Evolutionary conservation across 2,329 filamentous ascomycete species (phyloP).

Genomic region (Teratosphaeria gauchensis): DNA sequence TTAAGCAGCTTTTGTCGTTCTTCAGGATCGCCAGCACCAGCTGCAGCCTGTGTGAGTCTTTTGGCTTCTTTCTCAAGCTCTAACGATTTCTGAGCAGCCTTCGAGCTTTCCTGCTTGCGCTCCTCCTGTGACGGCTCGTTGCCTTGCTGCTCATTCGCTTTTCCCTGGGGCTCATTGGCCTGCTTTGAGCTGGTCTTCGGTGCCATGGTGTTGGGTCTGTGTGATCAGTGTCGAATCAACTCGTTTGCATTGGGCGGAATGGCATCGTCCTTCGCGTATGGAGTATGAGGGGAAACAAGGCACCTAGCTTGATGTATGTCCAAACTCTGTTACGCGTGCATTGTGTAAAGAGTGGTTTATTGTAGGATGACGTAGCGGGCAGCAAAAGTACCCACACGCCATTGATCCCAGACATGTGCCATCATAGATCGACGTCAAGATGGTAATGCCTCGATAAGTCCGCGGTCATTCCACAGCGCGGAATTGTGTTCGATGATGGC

Average conservation of each 20-base stretch:
- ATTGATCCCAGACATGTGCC: too few relatives aligned
- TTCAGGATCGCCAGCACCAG: constrained; percentile 21
- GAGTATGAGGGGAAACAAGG: background rate
- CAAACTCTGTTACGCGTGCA: background rate
- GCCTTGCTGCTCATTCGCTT: background rate
- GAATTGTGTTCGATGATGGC: too few relatives aligned
- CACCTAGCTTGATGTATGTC: background rate
- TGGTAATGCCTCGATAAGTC: background rate
- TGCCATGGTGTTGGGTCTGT: background rate
- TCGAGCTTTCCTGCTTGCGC: constrained; percentile 17
- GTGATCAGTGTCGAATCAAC: background rate
- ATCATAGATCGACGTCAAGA: background rate
- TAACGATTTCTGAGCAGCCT: constrained; percentile 17
- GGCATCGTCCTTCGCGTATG: background rate
- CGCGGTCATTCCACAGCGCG: background rate
- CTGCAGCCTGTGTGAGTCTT: constrained; percentile 19
- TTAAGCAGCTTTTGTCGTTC: constrained; percentile 25
- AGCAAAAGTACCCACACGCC: background rate
- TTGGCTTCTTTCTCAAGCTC: constrained; percentile 18
- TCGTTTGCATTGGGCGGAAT: background rate
- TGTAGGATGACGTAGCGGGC: background rate
- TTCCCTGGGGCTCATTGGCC: background rate
- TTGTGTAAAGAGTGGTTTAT: background rate
- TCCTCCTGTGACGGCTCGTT: constrained; percentile 8
- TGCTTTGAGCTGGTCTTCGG: background rate